Conservation (phyloP, 257 asterid species). For the Fraxinus americana region DNA sequence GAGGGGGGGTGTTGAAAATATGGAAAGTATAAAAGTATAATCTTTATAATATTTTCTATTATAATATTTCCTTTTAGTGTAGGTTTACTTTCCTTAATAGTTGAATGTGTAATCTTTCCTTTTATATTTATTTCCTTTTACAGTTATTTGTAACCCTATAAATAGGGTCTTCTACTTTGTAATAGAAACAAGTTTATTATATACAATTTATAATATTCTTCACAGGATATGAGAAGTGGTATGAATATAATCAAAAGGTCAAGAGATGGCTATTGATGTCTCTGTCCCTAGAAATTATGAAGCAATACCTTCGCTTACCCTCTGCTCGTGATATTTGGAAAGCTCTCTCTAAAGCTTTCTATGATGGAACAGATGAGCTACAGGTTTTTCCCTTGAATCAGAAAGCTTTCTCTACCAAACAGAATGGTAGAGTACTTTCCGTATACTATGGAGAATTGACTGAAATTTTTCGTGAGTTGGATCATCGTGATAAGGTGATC, state of each 20-base stretch:
- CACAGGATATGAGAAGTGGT: neutral
- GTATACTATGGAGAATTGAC: conserved; percentile 4
- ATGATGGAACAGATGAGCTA: conserved; percentile 6
- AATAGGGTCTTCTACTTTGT: too few species aligned
- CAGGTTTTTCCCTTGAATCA: neutral
- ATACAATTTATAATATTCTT: too few species aligned
- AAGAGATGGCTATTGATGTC: conserved; percentile 18
- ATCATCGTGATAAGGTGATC: conserved; percentile 24
- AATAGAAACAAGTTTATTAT: too few species aligned
- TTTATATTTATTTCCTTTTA: too few species aligned
- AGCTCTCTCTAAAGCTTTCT: neutral
- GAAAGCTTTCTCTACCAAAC: neutral
- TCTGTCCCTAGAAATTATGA: neutral
- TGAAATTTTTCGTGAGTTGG: conserved; percentile 16
- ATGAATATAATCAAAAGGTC: neutral
- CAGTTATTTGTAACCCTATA: too few species aligned
- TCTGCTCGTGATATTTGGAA: neutral
- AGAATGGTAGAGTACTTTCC: neutral
- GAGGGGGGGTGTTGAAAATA: too few species aligned
- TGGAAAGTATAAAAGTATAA: too few species aligned
- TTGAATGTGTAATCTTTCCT: too few species aligned
- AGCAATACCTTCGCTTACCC: too few species aligned
- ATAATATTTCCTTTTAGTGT: too few species aligned
- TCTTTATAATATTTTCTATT: too few species aligned
- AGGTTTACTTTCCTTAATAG: too few species aligned